phyloP scores from a whole-genome alignment of 345 rosid genomes.

The Eucalyptus rudis region DNA sequence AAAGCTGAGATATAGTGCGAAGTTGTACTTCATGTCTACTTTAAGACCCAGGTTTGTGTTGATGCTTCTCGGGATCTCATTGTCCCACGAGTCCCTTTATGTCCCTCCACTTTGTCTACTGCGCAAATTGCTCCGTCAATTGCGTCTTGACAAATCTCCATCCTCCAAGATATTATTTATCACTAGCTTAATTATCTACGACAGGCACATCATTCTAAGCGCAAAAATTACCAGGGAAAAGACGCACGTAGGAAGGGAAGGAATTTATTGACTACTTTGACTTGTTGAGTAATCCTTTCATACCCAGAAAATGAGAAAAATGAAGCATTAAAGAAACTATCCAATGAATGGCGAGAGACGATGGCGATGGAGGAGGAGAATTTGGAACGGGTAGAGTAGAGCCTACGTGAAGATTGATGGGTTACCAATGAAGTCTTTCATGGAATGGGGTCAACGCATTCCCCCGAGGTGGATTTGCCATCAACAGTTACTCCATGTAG shows the following conservation, averaged over 20 bases:
- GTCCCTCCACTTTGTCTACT: not conserved
- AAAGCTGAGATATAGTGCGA: not conserved
- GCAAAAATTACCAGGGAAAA: not conserved
- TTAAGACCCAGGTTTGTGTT: not conserved
- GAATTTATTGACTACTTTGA: not conserved
- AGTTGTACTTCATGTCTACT: not conserved
- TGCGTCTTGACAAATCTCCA: not conserved
- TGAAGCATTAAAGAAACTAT: not conserved
- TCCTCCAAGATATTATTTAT: not conserved
- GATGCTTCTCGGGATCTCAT: not conserved
- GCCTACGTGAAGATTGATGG: not conserved
- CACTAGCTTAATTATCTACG: not conserved
- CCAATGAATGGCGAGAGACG: not conserved
- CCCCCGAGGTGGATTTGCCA: not conserved
- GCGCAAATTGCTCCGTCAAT: not conserved
- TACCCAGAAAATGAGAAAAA: not conserved
- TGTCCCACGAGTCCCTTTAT: not conserved
- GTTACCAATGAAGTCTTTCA: not conserved
- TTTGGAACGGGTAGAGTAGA: not conserved
- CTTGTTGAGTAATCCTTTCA: not conserved
- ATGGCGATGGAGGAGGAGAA: not conserved
- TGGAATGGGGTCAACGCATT: not conserved
- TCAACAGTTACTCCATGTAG: not conserved
- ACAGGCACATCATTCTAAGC: not conserved
- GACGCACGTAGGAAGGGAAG: not conserved